These are phyloP conservation scores for Escovopsis sp. DNA, from an alignment of 2,329 filamentous ascomycete species.

Conservation along the genomic window DNA sequence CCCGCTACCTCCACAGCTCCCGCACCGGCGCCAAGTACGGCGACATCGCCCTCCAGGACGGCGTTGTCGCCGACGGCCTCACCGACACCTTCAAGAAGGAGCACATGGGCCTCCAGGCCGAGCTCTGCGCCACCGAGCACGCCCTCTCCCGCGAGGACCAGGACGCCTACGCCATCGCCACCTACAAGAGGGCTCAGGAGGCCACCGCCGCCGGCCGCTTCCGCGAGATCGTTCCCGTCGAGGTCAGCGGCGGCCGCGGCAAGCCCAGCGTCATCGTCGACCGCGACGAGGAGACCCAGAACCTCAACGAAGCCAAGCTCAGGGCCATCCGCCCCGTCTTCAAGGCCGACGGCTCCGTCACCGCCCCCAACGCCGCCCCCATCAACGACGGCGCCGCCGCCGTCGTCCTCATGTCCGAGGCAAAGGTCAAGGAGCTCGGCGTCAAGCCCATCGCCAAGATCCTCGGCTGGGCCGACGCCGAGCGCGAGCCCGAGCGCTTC, in stretches of 20 bases:
- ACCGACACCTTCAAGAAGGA: slow-evolving; percentile 92
- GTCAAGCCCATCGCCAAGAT: slow-evolving; percentile 93
- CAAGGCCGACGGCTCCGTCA: slow-evolving; percentile 75
- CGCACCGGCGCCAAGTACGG: slow-evolving; percentile 88
- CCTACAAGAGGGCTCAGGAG: slow-evolving; percentile 84
- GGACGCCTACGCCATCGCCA: slow-evolving; percentile 89
- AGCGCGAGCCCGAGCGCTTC: slow-evolving; percentile 83
- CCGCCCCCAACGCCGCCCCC: slow-evolving; percentile 89
- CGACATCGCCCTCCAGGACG: slow-evolving; percentile 76
- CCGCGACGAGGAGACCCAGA: slow-evolving; percentile 91
- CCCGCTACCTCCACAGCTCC: slow-evolving; percentile 83
- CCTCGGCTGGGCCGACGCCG: slow-evolving; percentile 91
- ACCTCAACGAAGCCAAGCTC: slow-evolving; percentile 73
- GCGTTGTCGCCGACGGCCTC: slow-evolving; percentile 84
- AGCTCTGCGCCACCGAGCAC: slow-evolving; percentile 83
- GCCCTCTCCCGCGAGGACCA: slow-evolving; percentile 68
- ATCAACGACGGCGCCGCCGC: slow-evolving; percentile 91
- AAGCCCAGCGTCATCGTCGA: slow-evolving; percentile 73
- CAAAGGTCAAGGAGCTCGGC: slow-evolving; percentile 79
- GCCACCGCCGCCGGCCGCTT: slow-evolving; percentile 73
- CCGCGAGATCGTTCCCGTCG: slow-evolving; percentile 77
- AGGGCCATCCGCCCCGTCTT: slow-evolving; percentile 74
- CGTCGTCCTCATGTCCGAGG: slow-evolving; percentile 84
- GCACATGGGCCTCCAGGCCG: slow-evolving; percentile 87
- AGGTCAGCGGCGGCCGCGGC: slow-evolving; percentile 74